These are phyloP conservation scores for Acacia melanoxylon DNA, from an alignment of 306 rosid genomes.

Conservation along the genomic window DNA sequence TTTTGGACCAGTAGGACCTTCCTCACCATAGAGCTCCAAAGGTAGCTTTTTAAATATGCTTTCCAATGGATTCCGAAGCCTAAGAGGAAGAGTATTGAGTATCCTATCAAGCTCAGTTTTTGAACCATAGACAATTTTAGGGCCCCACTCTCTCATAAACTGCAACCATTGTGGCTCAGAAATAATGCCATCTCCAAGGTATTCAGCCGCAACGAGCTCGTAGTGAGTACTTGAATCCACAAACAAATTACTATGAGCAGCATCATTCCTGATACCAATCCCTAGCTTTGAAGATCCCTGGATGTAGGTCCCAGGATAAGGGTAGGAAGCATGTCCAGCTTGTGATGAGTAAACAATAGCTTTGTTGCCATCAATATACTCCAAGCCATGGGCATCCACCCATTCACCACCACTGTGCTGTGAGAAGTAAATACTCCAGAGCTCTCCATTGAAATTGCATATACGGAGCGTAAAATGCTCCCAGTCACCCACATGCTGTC, in stretches of 20 bases:
- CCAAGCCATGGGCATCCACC: conserved; percentile 43
- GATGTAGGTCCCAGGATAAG: conserved; percentile 43
- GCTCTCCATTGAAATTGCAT: conserved; percentile 46
- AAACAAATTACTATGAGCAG: conserved; percentile 30
- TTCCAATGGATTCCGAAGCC: conserved; percentile 28
- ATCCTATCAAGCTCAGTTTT: conserved; percentile 46
- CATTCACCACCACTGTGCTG: conserved; percentile 52
- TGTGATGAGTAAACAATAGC: conserved; percentile 44
- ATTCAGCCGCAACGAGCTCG: conserved; percentile 44
- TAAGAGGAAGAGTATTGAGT: conserved; percentile 35
- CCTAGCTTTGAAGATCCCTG: conserved; percentile 52
- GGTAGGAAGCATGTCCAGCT: conserved; percentile 44
- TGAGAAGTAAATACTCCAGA: conserved; percentile 49
- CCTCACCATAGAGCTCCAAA: conserved; percentile 44
- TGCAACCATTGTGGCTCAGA: conserved; percentile 50
- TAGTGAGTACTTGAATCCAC: conserved; percentile 40
- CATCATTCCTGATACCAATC: conserved; percentile 41
- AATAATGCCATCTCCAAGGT: conserved; percentile 40
- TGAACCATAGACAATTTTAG: conserved; percentile 44
- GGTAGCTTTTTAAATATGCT: conserved; percentile 40
- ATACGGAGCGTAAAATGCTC: conserved; percentile 77
- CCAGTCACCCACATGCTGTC: conserved; percentile 83
- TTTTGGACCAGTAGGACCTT: conserved; percentile 55
- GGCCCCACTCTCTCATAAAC: conserved; percentile 51
- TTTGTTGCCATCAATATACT: conserved; percentile 42